phyloP scores from a whole-genome alignment of 805 yeast species.

The Wickerhamiella galacta region DNA sequence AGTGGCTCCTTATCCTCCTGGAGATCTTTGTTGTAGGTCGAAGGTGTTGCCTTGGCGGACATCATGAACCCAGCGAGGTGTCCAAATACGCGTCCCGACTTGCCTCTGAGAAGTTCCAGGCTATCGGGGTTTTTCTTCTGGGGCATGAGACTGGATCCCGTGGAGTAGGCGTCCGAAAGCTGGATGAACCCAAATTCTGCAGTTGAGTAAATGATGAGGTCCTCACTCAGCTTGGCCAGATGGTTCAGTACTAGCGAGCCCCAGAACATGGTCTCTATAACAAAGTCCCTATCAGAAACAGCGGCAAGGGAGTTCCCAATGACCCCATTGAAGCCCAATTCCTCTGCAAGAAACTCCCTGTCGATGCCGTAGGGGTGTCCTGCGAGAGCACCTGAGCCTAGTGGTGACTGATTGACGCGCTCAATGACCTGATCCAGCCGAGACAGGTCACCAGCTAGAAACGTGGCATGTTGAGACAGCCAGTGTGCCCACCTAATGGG shows the following conservation, averaged over 20 bases:
- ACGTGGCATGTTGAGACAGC: slow-evolving; percentile 88
- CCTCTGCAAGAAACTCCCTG: slow-evolving; percentile 70
- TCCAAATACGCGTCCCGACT: slow-evolving; percentile 94
- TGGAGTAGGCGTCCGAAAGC: slow-evolving; percentile 93
- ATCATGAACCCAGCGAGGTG: slow-evolving; percentile 87
- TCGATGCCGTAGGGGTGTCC: slow-evolving; percentile 99
- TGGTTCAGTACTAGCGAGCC: slow-evolving; percentile 88
- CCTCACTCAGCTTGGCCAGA: slow-evolving; percentile 86
- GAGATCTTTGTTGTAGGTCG: slow-evolving; percentile 94
- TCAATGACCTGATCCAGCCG: slow-evolving; percentile 64
- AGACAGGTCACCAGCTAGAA: slow-evolving; percentile 77
- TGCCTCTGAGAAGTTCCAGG: slow-evolving; percentile 86
- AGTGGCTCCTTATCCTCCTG: slow-evolving; percentile 99
- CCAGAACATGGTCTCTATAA: slow-evolving; percentile 93
- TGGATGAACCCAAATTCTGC: slow-evolving; percentile 93
- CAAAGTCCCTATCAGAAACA: slow-evolving; percentile 94
- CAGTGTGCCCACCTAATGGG: slow-evolving; percentile 99
- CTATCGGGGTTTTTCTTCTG: slow-evolving; percentile 98
- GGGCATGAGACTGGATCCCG: slow-evolving; percentile 97
- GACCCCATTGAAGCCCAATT: slow-evolving; percentile 64
- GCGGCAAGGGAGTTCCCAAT: slow-evolving; percentile 96
- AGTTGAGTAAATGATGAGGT: slow-evolving; percentile 85
- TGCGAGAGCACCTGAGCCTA: slow-evolving; percentile 96
- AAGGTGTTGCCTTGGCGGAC: slow-evolving; percentile 93
- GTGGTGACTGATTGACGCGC: slow-evolving; percentile 76